phyloP scores from a whole-genome alignment of 2,329 filamentous ascomycete species.

The Didymellaceae sp. region DNA sequence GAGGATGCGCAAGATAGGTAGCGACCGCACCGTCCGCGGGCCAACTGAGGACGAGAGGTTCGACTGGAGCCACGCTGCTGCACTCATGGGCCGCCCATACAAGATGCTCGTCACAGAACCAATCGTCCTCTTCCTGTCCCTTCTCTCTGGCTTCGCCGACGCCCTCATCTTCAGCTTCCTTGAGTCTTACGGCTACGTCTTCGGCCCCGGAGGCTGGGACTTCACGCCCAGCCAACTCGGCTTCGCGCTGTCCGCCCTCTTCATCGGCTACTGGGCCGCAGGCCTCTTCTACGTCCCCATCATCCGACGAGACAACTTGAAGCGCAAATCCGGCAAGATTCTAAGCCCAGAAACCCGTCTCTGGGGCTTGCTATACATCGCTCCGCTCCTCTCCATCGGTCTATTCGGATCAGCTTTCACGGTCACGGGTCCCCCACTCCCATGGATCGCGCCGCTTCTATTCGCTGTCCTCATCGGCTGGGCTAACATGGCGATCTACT shows the following conservation, averaged over 20 bases:
- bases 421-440: conserved; percentile 65
- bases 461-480: conserved; percentile 65
- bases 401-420: conserved; percentile 71
- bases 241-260: conserved; percentile 63
- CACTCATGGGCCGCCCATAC: conserved; percentile 69
- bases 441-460: conserved; percentile 63
- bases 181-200: conserved; percentile 71
- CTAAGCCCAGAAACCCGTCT: conserved; percentile 70
- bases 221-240: conserved; percentile 65
- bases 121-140: conserved; percentile 72
- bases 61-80: conserved; percentile 49
- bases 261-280: conserved; percentile 69
- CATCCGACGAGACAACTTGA: conserved; percentile 56
- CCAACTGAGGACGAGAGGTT: conserved; percentile 65
- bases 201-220: conserved; percentile 63
- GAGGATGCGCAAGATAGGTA: conserved; percentile 67
- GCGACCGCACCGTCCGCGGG: conserved; percentile 62
- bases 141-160: conserved; percentile 75
- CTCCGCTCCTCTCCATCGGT: conserved; percentile 67
- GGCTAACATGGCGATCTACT: conserved; percentile 74
- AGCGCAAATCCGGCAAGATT: conserved; percentile 52
- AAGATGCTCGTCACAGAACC: conserved; percentile 77
- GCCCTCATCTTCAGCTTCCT: conserved; percentile 80
- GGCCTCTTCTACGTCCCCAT: conserved; percentile 64
- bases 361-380: conserved; percentile 67